Percentiles rank a stretch among this genome's conserved stretches.
Conservation (phyloP, 2,329 filamentous ascomycete genomes). For the Penicillium sp. region DNA sequence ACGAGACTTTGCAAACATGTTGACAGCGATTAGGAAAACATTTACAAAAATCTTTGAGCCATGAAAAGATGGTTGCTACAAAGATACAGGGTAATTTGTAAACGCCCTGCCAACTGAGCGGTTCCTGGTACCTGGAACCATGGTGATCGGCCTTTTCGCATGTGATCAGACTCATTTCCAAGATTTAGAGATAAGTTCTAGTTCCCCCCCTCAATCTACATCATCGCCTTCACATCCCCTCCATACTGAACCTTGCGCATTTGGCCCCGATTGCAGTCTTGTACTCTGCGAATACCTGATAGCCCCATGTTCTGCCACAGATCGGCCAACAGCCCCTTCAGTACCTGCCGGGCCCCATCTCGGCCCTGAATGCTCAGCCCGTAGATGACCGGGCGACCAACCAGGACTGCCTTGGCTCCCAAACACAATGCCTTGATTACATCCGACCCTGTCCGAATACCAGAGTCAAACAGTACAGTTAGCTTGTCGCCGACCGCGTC, state of each 20-base stretch:
- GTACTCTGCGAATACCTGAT: conserved; percentile 46
- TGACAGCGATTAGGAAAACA: not conserved
- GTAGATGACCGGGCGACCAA: conserved; percentile 58
- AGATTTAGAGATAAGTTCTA: not conserved
- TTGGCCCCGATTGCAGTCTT: conserved; percentile 34
- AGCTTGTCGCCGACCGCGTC: conserved; percentile 53
- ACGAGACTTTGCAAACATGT: conserved; percentile 1
- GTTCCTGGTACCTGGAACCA: not conserved
- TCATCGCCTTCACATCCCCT: conserved; percentile 35
- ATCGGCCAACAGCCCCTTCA: conserved; percentile 52
- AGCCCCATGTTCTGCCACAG: conserved; percentile 56
- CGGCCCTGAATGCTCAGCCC: conserved; percentile 55
- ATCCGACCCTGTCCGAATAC: conserved; percentile 49
- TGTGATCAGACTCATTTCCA: conserved; percentile 1
- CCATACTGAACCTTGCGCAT: conserved; percentile 36
- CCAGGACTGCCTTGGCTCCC: conserved; percentile 56
- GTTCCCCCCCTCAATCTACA: conserved; percentile 20
- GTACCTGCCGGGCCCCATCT: conserved; percentile 52
- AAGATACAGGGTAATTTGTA: not conserved
- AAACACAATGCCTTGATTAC: conserved; percentile 51
- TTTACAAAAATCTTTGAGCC: not conserved
- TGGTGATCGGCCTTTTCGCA: conserved; percentile 1
- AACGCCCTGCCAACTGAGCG: too few species aligned
- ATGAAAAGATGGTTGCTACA: not conserved
- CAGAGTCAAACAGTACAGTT: conserved; percentile 52